Conservation (phyloP, 495 filamentous ascomycete genomes). For the Neurospora intermedia region DNA sequence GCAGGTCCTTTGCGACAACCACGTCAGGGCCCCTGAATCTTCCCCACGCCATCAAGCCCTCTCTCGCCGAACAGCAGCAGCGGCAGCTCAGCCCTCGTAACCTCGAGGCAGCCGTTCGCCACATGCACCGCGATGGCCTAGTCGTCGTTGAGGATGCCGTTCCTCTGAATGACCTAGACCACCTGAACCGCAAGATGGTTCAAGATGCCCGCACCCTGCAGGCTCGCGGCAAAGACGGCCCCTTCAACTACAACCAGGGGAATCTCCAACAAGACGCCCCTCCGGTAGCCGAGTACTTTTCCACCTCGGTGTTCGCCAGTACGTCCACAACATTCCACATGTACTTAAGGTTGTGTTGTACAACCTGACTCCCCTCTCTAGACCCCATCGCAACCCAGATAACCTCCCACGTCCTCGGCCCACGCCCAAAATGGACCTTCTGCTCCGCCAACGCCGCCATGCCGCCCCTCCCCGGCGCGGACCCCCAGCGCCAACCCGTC, state of each 20-base stretch:
- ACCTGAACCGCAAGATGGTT: slow-evolving; percentile 41
- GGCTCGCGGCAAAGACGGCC: slow-evolving; percentile 30
- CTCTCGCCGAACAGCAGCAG: slow-evolving; percentile 7
- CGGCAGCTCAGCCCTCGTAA: slow-evolving; percentile 24
- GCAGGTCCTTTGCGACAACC: neutral
- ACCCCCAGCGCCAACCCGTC: slow-evolving; percentile 37
- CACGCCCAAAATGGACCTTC: slow-evolving; percentile 37
- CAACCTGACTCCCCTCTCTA: slow-evolving; percentile 2
- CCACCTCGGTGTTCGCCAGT: slow-evolving; percentile 34
- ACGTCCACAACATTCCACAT: slow-evolving; percentile 2
- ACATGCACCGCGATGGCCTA: slow-evolving; percentile 43
- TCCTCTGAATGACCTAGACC: slow-evolving; percentile 31
- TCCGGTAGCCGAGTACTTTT: slow-evolving; percentile 28
- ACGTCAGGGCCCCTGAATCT: neutral
- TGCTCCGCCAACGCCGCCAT: slow-evolving; percentile 44
- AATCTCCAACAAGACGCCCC: slow-evolving; percentile 47
- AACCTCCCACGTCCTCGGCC: slow-evolving; percentile 39
- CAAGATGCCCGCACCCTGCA: slow-evolving; percentile 36
- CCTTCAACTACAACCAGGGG: slow-evolving; percentile 44
- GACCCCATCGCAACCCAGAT: slow-evolving; percentile 41
- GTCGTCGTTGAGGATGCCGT: slow-evolving; percentile 46
- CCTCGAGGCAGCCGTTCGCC: slow-evolving; percentile 40
- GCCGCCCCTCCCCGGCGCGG: slow-evolving; percentile 27
- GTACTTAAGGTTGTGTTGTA: too few relatives aligned
- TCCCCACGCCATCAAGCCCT: slow-evolving; percentile 6